These are phyloP conservation scores for Vanderwaltozyma yarrowii DNA, from an alignment of 805 yeast genomes.

Conservation along the genomic window DNA sequence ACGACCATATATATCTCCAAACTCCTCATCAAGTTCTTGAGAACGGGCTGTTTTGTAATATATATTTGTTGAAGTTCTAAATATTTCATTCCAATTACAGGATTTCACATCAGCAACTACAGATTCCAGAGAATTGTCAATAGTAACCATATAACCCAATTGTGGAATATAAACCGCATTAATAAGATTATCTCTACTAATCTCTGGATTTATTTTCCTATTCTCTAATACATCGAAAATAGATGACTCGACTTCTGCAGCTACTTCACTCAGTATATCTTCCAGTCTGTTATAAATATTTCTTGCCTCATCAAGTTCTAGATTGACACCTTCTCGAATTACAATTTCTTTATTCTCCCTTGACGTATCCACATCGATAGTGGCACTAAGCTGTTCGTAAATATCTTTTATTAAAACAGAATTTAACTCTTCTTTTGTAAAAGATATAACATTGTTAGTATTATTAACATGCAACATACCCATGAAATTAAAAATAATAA, in stretches of 20 bases:
- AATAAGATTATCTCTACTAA: conserved; percentile 8
- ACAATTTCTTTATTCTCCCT: conserved; percentile 19
- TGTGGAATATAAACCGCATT: conserved; percentile 38
- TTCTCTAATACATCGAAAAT: conserved; percentile 4
- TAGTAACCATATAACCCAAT: conserved; percentile 32
- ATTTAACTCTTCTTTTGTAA: conserved; percentile 8
- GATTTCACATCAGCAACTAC: conserved; percentile 1
- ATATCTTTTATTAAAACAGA: conserved; percentile 6
- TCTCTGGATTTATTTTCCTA: conserved; percentile 2
- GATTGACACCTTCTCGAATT: conserved; percentile 26
- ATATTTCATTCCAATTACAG: conserved; percentile 29
- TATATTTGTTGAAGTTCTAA: conserved; percentile 29
- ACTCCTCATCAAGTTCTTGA: conserved; percentile 27
- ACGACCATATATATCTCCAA: conserved; percentile 35
- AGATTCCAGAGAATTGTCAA: conserved; percentile 9
- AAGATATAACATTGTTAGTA: conserved; percentile 7
- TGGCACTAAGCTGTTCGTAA: conserved; percentile 1
- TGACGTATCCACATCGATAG: conserved; percentile 32
- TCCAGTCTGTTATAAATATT: conserved; percentile 28
- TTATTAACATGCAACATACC: conserved; percentile 2
- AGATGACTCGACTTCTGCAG: conserved; percentile 7
- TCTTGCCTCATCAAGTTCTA: conserved; percentile 20
- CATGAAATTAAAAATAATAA: conserved; percentile 11
- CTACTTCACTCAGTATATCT: conserved; percentile 16
- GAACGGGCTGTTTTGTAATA: conserved; percentile 31